Conservation (phyloP, 176 grass and related monocot species). For the Eleusine coracana region DNA sequence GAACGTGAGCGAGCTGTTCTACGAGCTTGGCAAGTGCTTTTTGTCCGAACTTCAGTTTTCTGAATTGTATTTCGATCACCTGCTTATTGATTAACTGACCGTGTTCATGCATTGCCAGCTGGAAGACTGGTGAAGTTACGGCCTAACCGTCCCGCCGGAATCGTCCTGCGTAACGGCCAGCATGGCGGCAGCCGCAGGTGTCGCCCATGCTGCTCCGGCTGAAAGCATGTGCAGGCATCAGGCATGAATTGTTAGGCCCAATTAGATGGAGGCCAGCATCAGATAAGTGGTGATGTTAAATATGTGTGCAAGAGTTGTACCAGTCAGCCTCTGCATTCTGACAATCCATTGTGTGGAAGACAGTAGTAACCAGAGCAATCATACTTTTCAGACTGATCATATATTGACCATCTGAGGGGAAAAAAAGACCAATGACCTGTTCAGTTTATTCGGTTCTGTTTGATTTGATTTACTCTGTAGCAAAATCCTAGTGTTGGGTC, state of each 20-base stretch:
- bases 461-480: background rate
- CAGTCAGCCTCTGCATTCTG: background rate
- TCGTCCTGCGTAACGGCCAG: conserved; percentile 41
- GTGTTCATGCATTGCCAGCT: conserved; percentile 36
- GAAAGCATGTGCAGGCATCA: conserved; percentile 29
- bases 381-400: background rate
- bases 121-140: conserved; percentile 54
- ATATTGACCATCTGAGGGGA: background rate
- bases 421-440: background rate
- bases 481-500: background rate
- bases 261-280: background rate
- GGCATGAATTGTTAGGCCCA: background rate
- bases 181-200: background rate
- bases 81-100: background rate
- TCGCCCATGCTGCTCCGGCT: conserved; percentile 66
- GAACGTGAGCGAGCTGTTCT: conserved; percentile 76
- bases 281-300: background rate
- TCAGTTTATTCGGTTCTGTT: background rate
- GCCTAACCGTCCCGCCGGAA: conserved; percentile 45
- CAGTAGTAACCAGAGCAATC: background rate
- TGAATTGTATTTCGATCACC: background rate
- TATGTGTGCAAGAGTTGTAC: background rate
- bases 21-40: conserved; percentile 62
- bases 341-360: background rate
- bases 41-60: background rate